These are phyloP conservation scores for Ascochyta koolunga DNA, from an alignment of 2,329 filamentous ascomycete species.

Conservation along the genomic window DNA sequence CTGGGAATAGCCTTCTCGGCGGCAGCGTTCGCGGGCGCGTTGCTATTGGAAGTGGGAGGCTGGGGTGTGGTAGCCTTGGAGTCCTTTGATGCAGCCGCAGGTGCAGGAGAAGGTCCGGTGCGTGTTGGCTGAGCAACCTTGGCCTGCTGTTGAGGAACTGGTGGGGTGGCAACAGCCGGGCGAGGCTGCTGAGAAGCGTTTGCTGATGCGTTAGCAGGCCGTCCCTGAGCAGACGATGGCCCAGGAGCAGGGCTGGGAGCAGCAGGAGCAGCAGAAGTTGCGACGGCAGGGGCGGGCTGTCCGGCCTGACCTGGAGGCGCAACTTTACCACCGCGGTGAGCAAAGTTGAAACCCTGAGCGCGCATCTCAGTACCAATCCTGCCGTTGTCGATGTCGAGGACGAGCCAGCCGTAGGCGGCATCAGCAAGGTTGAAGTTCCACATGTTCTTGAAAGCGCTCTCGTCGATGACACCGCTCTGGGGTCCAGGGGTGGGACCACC, in stretches of 20 bases:
- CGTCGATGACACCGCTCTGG: constrained; percentile 87
- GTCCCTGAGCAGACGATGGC: constrained; percentile 43
- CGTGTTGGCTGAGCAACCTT: constrained; percentile 47
- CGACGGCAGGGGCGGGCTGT: constrained; percentile 46
- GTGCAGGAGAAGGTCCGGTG: constrained; percentile 51
- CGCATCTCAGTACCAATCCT: constrained; percentile 98
- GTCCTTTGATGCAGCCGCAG: constrained; percentile 50
- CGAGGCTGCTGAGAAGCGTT: constrained; percentile 44
- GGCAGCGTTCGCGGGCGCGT: constrained; percentile 41
- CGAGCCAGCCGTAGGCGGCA: constrained; percentile 94
- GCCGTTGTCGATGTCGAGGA: constrained; percentile 92
- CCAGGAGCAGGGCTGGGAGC: constrained; percentile 50
- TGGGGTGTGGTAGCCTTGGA: constrained; percentile 58
- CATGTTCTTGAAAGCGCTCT: constrained; percentile 99
- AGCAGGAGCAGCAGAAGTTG: constrained; percentile 44
- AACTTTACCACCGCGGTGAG: constrained; percentile 84
- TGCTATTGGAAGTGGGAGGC: constrained; percentile 44
- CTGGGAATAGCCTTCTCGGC: constrained; percentile 50
- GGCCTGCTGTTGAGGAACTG: constrained; percentile 49
- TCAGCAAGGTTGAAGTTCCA: constrained; percentile 99
- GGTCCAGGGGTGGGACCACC: constrained; percentile 80
- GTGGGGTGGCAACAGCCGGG: constrained; percentile 39
- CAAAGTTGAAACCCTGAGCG: constrained; percentile 98
- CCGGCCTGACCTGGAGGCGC: constrained; percentile 46
- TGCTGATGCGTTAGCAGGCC: constrained; percentile 38